These are phyloP conservation scores for Penicillium flavigenum DNA, from an alignment of 495 filamentous ascomycete genomes.

Conservation along the genomic window DNA sequence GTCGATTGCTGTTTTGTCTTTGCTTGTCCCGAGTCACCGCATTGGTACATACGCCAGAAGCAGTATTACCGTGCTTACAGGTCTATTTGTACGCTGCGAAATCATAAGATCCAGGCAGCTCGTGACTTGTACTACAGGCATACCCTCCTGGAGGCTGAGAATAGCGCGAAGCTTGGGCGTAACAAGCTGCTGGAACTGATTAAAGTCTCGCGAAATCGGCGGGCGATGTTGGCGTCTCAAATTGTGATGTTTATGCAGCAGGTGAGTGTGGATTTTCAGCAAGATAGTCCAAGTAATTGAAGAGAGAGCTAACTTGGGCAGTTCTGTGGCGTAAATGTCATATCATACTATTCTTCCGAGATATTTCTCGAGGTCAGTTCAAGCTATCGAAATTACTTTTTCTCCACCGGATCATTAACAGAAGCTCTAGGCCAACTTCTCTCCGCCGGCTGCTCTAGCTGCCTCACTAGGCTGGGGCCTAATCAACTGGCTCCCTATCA, in stretches of 20 bases:
- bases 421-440: constrained; percentile 42
- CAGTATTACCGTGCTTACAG: constrained; percentile 64
- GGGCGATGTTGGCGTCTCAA: constrained; percentile 69
- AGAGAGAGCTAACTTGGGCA: constrained; percentile 33
- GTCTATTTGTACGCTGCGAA: constrained; percentile 64
- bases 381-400: background rate
- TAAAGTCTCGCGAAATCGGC: constrained; percentile 73
- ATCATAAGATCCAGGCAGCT: constrained; percentile 72
- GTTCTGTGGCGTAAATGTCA: constrained; percentile 62
- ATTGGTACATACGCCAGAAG: constrained; percentile 76
- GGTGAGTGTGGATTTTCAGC: constrained; percentile 37
- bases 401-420: background rate
- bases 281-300: background rate
- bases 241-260: constrained; percentile 90
- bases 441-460: constrained; percentile 53
- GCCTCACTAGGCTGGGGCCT: constrained; percentile 74
- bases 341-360: constrained; percentile 55
- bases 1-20: constrained; percentile 70
- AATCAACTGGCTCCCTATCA: constrained; percentile 75
- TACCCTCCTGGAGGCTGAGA: constrained; percentile 66
- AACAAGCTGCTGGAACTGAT: constrained; percentile 68
- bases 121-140: constrained; percentile 83
- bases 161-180: constrained; percentile 55
- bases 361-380: constrained; percentile 45
- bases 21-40: constrained; percentile 70